Evolutionary conservation across 768 basidiomycete species (phyloP).

Genomic region (Suillus fuscotomentosus): DNA sequence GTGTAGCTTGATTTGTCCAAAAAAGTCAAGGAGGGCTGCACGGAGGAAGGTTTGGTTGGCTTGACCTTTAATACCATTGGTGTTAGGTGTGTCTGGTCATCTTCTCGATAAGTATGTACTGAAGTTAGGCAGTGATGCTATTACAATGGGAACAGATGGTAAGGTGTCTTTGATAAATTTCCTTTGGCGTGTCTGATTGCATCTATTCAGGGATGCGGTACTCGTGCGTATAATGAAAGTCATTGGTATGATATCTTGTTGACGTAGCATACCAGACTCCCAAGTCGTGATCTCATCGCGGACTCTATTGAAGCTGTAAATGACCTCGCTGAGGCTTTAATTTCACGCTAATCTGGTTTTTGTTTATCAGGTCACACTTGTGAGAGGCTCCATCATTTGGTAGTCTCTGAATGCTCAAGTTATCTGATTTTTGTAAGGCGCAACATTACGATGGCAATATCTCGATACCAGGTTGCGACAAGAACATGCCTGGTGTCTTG

Average conservation of each 20-base stretch:
- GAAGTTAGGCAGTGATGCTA: constrained; percentile 60
- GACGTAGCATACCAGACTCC: constrained; percentile 49
- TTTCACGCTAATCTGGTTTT: constrained; percentile 2
- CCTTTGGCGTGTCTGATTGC: constrained; percentile 1
- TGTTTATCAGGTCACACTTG: constrained; percentile 51
- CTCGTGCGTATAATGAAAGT: constrained; percentile 50
- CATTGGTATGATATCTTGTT: not conserved
- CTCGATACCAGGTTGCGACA: constrained; percentile 85
- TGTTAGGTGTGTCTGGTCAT: constrained; percentile 54
- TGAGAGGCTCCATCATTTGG: constrained; percentile 20
- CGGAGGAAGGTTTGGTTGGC: constrained; percentile 77
- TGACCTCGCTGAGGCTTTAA: constrained; percentile 1
- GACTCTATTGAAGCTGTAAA: constrained; percentile 83
- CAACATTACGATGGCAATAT: constrained; percentile 91
- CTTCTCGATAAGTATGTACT: constrained; percentile 1
- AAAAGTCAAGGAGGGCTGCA: constrained; percentile 80
- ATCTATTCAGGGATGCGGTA: constrained; percentile 72
- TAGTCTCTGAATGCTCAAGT: not conserved
- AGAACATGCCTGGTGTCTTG: constrained; percentile 90
- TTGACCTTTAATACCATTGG: constrained; percentile 86
- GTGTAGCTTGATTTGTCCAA: constrained; percentile 75
- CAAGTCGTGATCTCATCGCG: constrained; percentile 86
- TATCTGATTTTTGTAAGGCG: constrained; percentile 45
- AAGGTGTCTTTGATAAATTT: constrained; percentile 20
- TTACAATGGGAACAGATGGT: constrained; percentile 90